Evolutionary conservation across 2,329 filamentous ascomycete genomes (phyloP).

Genomic region (Botrytis paeoniae): DNA sequence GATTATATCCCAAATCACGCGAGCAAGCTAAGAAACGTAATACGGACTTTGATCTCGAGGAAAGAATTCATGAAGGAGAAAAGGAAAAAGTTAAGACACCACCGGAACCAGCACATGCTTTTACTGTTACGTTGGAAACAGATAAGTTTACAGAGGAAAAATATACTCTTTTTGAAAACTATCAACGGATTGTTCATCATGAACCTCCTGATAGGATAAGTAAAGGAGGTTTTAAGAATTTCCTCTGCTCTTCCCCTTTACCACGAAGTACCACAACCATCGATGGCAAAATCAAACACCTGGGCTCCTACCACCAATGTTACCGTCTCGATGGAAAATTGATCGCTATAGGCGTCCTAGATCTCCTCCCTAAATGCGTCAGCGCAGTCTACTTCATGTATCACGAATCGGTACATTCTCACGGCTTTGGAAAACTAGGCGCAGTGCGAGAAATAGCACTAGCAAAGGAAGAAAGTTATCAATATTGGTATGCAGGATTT

Average conservation of each 20-base stretch:
- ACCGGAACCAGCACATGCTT: slow-evolving; percentile 62
- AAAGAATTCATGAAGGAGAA: slow-evolving; percentile 70
- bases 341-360: slow-evolving; percentile 73
- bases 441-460: slow-evolving; percentile 71
- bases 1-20: slow-evolving; percentile 63
- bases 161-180: slow-evolving; percentile 68
- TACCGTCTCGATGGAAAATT: slow-evolving; percentile 74
- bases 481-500: slow-evolving; percentile 79
- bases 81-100: slow-evolving; percentile 45
- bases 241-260: slow-evolving; percentile 71
- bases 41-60: slow-evolving; percentile 63
- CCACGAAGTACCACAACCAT: slow-evolving; percentile 43
- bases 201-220: slow-evolving; percentile 60
- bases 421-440: slow-evolving; percentile 71
- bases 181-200: slow-evolving; percentile 70
- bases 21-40: slow-evolving; percentile 61
- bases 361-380: slow-evolving; percentile 72
- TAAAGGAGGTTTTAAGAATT: slow-evolving; percentile 61
- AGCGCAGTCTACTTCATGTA: slow-evolving; percentile 85
- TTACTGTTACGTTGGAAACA: slow-evolving; percentile 67
- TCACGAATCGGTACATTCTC: slow-evolving; percentile 67
- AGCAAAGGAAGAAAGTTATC: slow-evolving; percentile 65
- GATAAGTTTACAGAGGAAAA: slow-evolving; percentile 75
- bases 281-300: slow-evolving; percentile 51
- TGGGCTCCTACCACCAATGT: slow-evolving; percentile 80